These are phyloP conservation scores for Acanthamoeba lenticulata DNA, from an alignment of 208 protist genomes.

Conservation along the genomic window DNA sequence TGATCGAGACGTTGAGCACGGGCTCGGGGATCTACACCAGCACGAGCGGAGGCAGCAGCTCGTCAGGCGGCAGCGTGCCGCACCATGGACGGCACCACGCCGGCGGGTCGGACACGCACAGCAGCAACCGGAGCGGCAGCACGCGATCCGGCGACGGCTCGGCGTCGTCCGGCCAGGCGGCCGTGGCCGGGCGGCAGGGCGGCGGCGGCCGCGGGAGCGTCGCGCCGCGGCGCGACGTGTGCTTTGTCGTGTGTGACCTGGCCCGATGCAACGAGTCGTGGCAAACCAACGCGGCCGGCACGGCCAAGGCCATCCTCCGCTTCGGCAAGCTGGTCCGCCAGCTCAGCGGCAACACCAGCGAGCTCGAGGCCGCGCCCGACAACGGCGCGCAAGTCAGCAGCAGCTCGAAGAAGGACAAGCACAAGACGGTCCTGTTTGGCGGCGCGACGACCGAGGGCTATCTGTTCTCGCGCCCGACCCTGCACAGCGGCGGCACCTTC, in stretches of 20 bases:
- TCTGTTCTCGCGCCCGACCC: background rate
- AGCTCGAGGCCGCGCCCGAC: background rate
- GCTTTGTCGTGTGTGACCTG: constrained; percentile 27
- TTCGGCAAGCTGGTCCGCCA: background rate
- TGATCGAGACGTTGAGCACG: background rate
- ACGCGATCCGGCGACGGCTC: background rate
- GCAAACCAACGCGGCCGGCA: background rate
- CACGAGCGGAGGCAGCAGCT: background rate
- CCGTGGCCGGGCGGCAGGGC: background rate
- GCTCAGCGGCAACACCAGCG: background rate
- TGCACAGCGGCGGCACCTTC: constrained; percentile 37
- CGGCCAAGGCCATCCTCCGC: constrained; percentile 30
- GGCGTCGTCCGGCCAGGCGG: background rate
- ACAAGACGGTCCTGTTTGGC: background rate
- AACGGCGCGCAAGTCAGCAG: too few relatives aligned
- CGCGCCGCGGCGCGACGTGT: background rate
- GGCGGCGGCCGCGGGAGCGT: background rate
- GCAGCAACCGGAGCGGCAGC: background rate
- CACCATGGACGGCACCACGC: background rate
- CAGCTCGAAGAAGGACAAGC: background rate
- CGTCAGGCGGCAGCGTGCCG: background rate
- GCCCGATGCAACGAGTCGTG: constrained; percentile 32
- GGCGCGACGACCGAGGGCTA: background rate
- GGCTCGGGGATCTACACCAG: background rate
- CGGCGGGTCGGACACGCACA: background rate